Conservation (phyloP, 169 alveolate genomes). For the Plasmodium berghei region DNA sequence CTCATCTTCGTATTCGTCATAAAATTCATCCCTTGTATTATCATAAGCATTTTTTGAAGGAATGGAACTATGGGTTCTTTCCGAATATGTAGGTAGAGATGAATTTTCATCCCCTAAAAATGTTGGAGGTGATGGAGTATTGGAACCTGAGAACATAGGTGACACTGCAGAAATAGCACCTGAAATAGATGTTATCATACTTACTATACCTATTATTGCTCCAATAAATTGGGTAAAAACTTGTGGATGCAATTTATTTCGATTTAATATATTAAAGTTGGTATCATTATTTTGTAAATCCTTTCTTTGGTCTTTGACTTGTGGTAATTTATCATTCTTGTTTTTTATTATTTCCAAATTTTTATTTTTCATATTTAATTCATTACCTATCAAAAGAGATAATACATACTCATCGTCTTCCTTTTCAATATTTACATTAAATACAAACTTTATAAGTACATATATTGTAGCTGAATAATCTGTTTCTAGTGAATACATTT, state of each 20-base stretch:
- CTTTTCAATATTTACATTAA: slow-evolving; percentile 43
- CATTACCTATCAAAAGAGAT: slow-evolving; percentile 56
- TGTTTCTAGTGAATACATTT: slow-evolving; percentile 49
- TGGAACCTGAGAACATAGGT: slow-evolving; percentile 12
- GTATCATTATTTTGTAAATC: neutral
- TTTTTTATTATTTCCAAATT: slow-evolving; percentile 30
- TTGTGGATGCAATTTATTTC: slow-evolving; percentile 40
- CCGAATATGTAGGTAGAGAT: slow-evolving; percentile 18
- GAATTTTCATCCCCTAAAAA: slow-evolving; percentile 47
- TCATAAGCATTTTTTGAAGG: neutral
- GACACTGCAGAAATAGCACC: slow-evolving; percentile 73
- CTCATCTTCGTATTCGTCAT: slow-evolving; percentile 10
- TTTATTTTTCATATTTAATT: slow-evolving; percentile 64
- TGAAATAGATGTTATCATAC: slow-evolving; percentile 37
- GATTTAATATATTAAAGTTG: neutral
- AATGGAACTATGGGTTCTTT: neutral
- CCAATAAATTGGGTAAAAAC: slow-evolving; percentile 57
- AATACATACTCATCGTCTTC: slow-evolving; percentile 36
- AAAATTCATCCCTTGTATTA: neutral
- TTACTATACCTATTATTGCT: slow-evolving; percentile 6
- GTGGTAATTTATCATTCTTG: neutral
- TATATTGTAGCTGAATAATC: slow-evolving; percentile 51
- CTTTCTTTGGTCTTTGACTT: neutral
- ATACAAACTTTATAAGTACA: slow-evolving; percentile 48
- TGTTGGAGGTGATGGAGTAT: slow-evolving; percentile 60